These are phyloP conservation scores for Mycena latifolia DNA, from an alignment of 768 basidiomycete genomes.

Conservation along the genomic window DNA sequence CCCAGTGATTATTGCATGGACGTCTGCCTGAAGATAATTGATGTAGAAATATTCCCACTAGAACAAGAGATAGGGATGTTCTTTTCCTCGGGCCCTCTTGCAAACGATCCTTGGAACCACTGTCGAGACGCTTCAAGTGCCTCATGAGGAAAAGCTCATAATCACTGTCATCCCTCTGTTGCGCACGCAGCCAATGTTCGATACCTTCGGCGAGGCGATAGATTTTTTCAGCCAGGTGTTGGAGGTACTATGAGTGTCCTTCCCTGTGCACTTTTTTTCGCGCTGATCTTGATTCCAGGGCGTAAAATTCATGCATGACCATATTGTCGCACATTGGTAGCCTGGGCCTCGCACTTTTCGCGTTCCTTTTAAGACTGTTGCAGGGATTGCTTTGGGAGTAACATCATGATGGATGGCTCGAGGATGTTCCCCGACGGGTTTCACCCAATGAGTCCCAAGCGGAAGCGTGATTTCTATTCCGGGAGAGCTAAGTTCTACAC, in stretches of 20 bases:
- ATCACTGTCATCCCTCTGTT: constrained; percentile 48
- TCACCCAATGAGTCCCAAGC: constrained; percentile 37
- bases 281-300: too few species aligned
- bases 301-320: background rate
- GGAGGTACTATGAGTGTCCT: constrained; percentile 41
- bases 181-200: constrained; percentile 42
- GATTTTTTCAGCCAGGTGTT: constrained; percentile 49
- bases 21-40: background rate
- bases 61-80: constrained; percentile 41
- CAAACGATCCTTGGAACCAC: constrained; percentile 46
- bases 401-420: constrained; percentile 52
- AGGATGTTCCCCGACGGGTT: constrained; percentile 41
- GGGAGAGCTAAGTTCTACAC: background rate
- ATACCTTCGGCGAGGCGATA: constrained; percentile 49
- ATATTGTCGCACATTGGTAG: too few species aligned
- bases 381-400: constrained; percentile 42
- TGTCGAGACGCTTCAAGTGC: constrained; percentile 42
- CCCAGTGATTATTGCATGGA: background rate
- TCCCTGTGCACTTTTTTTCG: too few species aligned
- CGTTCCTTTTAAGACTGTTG: too few species aligned
- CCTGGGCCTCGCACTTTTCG: too few species aligned
- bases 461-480: background rate
- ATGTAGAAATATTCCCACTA: constrained; percentile 41
- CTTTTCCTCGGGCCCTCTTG: constrained; percentile 31
- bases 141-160: constrained; percentile 33